These are phyloP conservation scores for Kwoniella europaea DNA, from an alignment of 768 basidiomycete genomes.

Conservation along the genomic window DNA sequence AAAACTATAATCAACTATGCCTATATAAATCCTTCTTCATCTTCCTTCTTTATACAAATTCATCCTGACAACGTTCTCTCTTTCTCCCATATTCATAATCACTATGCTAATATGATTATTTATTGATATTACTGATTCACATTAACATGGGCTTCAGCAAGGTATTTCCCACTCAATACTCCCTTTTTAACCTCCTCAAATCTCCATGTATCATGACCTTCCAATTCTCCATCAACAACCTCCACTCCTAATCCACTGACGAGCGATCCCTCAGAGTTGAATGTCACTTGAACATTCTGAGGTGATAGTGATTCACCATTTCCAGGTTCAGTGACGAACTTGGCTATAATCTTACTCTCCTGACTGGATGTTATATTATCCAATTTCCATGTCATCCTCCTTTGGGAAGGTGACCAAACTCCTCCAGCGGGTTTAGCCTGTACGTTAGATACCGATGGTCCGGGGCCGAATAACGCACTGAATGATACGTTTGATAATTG, in stretches of 20 bases:
- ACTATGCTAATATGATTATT: not conserved
- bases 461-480: conserved; percentile 51
- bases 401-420: conserved; percentile 50
- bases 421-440: conserved; percentile 60
- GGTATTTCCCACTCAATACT: conserved; percentile 54
- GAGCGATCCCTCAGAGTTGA: conserved; percentile 53
- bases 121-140: not conserved
- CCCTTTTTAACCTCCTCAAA: conserved; percentile 55
- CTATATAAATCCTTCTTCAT: not conserved
- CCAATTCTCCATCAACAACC: conserved; percentile 39
- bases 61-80: not conserved
- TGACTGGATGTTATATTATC: conserved; percentile 20
- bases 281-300: conserved; percentile 54
- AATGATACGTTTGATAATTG: conserved; percentile 51
- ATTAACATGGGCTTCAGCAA: conserved; percentile 42
- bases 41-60: conserved; percentile 1
- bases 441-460: conserved; percentile 51
- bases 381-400: conserved; percentile 54
- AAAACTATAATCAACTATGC: no score
- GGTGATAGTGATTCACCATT: conserved; percentile 31
- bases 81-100: not conserved
- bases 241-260: conserved; percentile 56
- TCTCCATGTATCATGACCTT: conserved; percentile 17
- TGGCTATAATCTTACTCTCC: conserved; percentile 58
- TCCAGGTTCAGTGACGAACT: conserved; percentile 48